Evolutionary conservation across 2,329 filamentous ascomycete genomes (phyloP), one percentile per base, ranked within the genome.

Genomic region (Metarhizium guizhouense): DNA sequence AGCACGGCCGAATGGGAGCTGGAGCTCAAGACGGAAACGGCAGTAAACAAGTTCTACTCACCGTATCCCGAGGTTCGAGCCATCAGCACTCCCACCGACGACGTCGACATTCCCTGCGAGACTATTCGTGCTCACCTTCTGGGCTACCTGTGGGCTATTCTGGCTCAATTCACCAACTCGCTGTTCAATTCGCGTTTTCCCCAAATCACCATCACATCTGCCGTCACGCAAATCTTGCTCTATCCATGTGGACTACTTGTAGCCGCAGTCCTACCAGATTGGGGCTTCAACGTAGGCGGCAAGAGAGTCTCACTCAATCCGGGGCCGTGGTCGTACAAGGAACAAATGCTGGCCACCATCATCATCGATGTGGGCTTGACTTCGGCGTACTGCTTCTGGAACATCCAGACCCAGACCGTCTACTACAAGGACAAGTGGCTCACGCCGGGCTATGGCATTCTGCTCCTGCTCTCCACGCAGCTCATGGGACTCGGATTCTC

Each of bases 291-390:
- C 2, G 53, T 75, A 8, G 63, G 66, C 29, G 65, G 64, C 10
- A 60, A 58, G 5, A 58, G 64, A 2, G 58, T 64, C 57, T 70
- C 70, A 2, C 64, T 74, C 45, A 75, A 75, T 52, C 72, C 72
- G 0, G 73, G 73, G 0, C 72, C 70, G 0, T 75, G 72, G 71
- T 70, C 66, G 0, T 71, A 68, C 60, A 74, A 74, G 58, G 72
- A 75, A 61, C 73, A 75, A 56, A 70, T 74, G 62, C 71, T 75
- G 50, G 61, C 68, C 0, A 74, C 71, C 0, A 74, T 74, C 58
- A 74, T 67, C 55, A 62, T 66, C 51, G 57, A 58, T 14, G 64
- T 61, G 32, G 53, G 48, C 18, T 25, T 57, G 25, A 58, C 55
- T 13, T 59, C 58, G 6, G 57, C 60, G 2, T 61, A 60, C 50